These are phyloP conservation scores for Alternaria sp. DNA, from an alignment of 2,329 filamentous ascomycete genomes.

Conservation along the genomic window DNA sequence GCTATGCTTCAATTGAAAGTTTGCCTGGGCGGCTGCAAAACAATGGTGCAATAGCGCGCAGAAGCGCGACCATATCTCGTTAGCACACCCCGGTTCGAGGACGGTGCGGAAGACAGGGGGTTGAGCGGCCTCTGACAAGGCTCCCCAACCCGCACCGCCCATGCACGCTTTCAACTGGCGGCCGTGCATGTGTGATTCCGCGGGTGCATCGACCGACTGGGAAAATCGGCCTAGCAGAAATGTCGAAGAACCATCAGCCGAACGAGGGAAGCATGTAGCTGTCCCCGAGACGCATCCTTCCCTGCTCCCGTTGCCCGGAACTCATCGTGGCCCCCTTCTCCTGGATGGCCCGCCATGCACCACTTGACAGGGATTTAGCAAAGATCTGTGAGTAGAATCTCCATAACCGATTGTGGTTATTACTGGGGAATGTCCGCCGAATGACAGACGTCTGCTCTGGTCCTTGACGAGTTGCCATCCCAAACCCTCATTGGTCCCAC, in stretches of 20 bases:
- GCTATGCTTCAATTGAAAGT: constrained; percentile 32
- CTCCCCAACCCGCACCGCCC: constrained; percentile 35
- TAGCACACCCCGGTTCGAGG: constrained; percentile 31
- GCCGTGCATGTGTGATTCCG: constrained; percentile 45
- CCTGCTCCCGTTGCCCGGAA: constrained; percentile 50
- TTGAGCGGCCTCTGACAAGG: constrained; percentile 34
- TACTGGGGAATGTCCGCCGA: constrained; percentile 50
- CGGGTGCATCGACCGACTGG: constrained; percentile 47
- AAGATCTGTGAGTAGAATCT: constrained; percentile 47
- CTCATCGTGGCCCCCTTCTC: constrained; percentile 47
- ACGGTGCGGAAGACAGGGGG: constrained; percentile 43
- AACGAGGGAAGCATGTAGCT: constrained; percentile 50
- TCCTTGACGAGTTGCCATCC: constrained; percentile 43
- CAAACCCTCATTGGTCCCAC: constrained; percentile 39
- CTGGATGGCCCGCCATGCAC: constrained; percentile 51
- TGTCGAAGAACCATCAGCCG: constrained; percentile 53
- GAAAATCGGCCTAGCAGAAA: constrained; percentile 37
- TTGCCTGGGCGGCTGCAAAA: constrained; percentile 36
- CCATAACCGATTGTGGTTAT: constrained; percentile 50
- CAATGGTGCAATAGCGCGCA: constrained; percentile 38
- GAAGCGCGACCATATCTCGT: constrained; percentile 28
- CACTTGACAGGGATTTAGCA: constrained; percentile 43
- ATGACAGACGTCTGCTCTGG: constrained; percentile 38
- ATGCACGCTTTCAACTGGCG: constrained; percentile 37
- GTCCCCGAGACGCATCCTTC: constrained; percentile 43